Base-by-base conservation (phyloP, 2,329 filamentous ascomycete genomes). In the Pestalotiopsis sp. region DNA sequence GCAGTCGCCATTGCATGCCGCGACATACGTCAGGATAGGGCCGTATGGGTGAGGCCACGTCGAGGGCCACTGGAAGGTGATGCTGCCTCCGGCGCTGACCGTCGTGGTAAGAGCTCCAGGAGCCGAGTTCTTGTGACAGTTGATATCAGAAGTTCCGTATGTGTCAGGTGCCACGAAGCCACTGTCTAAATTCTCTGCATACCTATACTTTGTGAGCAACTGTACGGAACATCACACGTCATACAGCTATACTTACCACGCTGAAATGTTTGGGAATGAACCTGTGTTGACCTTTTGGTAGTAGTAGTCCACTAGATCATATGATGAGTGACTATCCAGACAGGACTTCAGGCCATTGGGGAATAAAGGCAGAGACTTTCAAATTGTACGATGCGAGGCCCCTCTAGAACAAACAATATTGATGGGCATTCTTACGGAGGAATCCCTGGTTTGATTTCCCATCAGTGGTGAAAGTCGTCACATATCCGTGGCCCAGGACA, bases 31-130 rank as follows among this genome's bases (percentile, higher is more conserved):
- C 26, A 80, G 70, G 17, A 80, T 71, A 7, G 77, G 78, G 2
- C 78, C 78, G 59, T 74, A 68, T 79, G 92, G 84, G 11, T 85
- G 81, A 13, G 90, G 89, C 90, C 90, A 92, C 10, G 81, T 80
- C 67, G 60, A 44, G 20, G 83, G 86, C 90, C 90, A 92, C 72
- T 88, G 83, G 64, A 92, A 78, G 68, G 86, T 81, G 71, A 92
- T 76, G 11, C 81, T 82, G 70, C 82, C 81, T 69, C 90, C 91
- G 13, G 89, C 90, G 17, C 82, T 80, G 55, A 91, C 67, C 39
- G 69, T 66, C 9, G 72, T 72, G 11, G 65, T 67, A 3, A 71
- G 57, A 38, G 72, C 69, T 4, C 75, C 80, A 55, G 80, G 76
- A 11, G 73, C 76, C 3, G 78, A 77, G 26, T 72, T 74, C 38